Evolutionary conservation across 1,284 basidiomycete genomes (phyloP).

Genomic region (Porodaedalea pini): DNA sequence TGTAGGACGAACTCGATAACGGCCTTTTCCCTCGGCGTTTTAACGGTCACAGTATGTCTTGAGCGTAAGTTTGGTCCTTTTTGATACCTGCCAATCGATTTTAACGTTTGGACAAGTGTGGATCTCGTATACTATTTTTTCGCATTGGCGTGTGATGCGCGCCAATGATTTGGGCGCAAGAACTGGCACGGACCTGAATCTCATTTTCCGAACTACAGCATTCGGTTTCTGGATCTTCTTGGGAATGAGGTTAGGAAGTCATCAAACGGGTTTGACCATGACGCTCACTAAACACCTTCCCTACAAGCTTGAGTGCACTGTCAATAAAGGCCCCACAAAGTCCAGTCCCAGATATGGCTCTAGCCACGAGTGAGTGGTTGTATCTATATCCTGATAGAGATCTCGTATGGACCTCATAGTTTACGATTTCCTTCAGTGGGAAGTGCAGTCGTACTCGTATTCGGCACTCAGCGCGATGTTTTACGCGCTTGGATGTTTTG

Average conservation of each 20-base stretch:
- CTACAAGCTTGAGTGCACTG: constrained; percentile 39
- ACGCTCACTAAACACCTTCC: neutral
- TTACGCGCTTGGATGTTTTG: constrained; percentile 39
- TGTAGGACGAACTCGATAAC: constrained; percentile 39
- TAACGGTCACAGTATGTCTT: constrained; percentile 34
- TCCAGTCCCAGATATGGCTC: constrained; percentile 42
- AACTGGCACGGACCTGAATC: constrained; percentile 36
- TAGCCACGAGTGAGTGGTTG: constrained; percentile 43
- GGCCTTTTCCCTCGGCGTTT: constrained; percentile 35
- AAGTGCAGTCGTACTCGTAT: constrained; percentile 40
- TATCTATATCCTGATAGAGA: neutral
- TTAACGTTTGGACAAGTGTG: constrained; percentile 31
- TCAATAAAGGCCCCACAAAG: constrained; percentile 41
- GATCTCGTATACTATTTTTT: constrained; percentile 39
- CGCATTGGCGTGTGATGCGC: constrained; percentile 31
- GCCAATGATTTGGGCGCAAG: constrained; percentile 27
- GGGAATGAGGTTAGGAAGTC: constrained; percentile 35
- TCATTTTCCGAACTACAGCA: constrained; percentile 40
- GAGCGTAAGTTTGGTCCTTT: constrained; percentile 26
- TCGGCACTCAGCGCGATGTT: constrained; percentile 45
- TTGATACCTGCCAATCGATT: neutral
- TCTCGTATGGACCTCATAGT: neutral
- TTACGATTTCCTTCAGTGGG: constrained; percentile 32
- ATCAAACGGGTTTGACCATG: neutral
- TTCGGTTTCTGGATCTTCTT: constrained; percentile 42